Base-by-base conservation (phyloP, 1,139 yeast genomes). In the Saccharomyces hybrid region DNA sequence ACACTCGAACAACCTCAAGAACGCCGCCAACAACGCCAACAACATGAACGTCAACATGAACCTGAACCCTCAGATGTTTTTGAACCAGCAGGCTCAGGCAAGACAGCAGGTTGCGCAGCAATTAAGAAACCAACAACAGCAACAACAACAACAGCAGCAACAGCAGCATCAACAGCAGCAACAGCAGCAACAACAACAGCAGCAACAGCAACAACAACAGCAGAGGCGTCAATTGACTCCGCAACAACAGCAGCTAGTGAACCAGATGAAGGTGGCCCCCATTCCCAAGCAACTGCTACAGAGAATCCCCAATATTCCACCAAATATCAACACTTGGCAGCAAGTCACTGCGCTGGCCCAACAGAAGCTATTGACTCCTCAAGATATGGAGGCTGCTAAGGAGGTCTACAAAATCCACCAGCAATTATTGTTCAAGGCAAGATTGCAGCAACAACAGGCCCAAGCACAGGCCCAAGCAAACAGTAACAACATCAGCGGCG, bases 281-380 rank as follows among this genome's bases (percentile, higher is more conserved):
- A 88, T 90, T 53, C 97, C 97, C 1, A 82, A 80, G n/a, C 82
- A 83, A 5, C 70, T 90, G 47, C 73, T 90, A 50, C 77, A 79
- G 52, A 81, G 81, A 64, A 81, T 90, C 52, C 96, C 97, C 11
- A 84, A 82, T 50, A 74, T 90, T 38, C 97, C 97, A 0, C 83
- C 86, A n/a, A 86, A 84, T 53, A 84, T 84, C 44, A 84, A 80
- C 59, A 88, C 96, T 3, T 89, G 96, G 96, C 80, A 82, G 47
- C 91, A 86, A 67, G 82, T 90, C 28, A 83, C 86, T 67, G 88
- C 86, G 53, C 78, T 86, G 61, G 77, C 86, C 52, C 80, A 79
- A 57, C 79, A 81, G 59, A 83, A 70, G 50, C 61, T 71, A 26
- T 54, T 73, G 46, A 68, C 73, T 21, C 73, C 70, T 29, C 72